A percentile compares a stretch with the other conserved stretches of the same genome.
Evolutionary conservation across 2,329 filamentous ascomycete species (phyloP).

Genomic region (Sclerotinia sclerotiorum): DNA sequence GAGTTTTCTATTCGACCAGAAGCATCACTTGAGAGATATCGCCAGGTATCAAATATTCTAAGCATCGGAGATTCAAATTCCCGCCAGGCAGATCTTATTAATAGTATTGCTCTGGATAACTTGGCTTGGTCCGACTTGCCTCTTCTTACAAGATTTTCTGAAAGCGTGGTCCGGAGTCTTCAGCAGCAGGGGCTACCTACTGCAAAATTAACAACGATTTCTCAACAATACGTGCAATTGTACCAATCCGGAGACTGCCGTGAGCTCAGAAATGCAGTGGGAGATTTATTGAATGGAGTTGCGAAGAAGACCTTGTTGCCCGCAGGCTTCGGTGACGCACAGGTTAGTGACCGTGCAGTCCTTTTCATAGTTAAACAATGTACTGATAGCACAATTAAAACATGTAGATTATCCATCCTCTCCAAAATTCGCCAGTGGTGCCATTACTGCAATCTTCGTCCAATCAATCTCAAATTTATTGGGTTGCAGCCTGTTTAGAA

Average conservation of each 20-base stretch:
- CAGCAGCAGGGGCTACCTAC: neutral
- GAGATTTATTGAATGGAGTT: conserved; percentile 33
- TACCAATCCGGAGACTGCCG: conserved; percentile 32
- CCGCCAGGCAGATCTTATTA: conserved; percentile 26
- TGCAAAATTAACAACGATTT: neutral
- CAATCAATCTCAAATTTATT: conserved; percentile 43
- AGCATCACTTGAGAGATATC: conserved; percentile 37
- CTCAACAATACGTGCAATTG: conserved; percentile 31
- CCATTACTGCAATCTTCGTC: conserved; percentile 46
- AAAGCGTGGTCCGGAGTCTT: conserved; percentile 21
- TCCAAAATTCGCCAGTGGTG: conserved; percentile 57
- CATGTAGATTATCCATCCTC: conserved; percentile 55
- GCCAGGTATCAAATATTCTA: conserved; percentile 30
- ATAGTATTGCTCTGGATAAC: conserved; percentile 37
- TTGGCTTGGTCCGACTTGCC: conserved; percentile 39
- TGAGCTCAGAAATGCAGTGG: conserved; percentile 32
- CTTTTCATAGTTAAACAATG: conserved; percentile 35
- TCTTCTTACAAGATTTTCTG: conserved; percentile 35
- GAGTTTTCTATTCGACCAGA: conserved; percentile 28
- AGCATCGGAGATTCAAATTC: conserved; percentile 15
- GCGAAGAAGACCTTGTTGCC: conserved; percentile 30
- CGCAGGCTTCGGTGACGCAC: conserved; percentile 43
- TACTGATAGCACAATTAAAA: conserved; percentile 40
- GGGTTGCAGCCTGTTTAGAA: conserved; percentile 56
- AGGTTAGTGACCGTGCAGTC: conserved; percentile 45